Conservation (phyloP, 306 rosid genomes). For the Gleditsia sinensis region DNA sequence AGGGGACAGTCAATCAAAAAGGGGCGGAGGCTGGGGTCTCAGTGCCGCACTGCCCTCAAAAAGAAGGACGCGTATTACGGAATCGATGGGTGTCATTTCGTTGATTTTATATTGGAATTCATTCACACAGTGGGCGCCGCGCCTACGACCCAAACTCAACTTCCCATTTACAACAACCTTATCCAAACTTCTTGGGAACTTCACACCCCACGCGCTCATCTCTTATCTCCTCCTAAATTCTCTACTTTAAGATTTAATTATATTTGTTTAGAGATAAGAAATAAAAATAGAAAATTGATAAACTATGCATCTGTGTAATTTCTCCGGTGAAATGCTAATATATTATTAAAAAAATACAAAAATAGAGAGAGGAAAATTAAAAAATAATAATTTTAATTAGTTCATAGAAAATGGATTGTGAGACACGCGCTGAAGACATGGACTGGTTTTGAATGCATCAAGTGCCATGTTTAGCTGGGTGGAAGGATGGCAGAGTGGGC, state of each 20-base stretch:
- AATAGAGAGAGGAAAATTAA: too few species aligned
- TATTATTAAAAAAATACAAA: too few species aligned
- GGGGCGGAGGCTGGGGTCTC: too few species aligned
- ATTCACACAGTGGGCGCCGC: conserved; percentile 32
- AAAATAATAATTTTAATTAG: background rate
- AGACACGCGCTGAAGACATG: conserved; percentile 23
- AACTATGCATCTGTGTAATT: too few species aligned
- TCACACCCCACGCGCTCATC: conserved; percentile 25
- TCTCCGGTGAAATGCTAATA: too few species aligned
- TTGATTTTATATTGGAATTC: background rate
- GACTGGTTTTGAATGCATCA: background rate
- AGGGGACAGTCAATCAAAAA: too few species aligned
- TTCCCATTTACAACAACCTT: background rate
- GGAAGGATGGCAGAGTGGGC: conserved; percentile 19
- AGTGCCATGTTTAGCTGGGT: background rate
- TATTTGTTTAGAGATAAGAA: too few species aligned
- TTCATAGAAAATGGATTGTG: background rate
- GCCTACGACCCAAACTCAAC: background rate
- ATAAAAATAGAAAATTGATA: too few species aligned
- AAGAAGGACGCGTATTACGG: background rate
- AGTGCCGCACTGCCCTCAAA: conserved; percentile 12
- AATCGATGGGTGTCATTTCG: background rate
- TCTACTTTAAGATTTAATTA: background rate
- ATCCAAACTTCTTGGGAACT: conserved; percentile 36
- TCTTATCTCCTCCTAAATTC: background rate